A percentile compares a stretch with the other conserved stretches of the same genome.
phyloP scores from a whole-genome alignment of 225 moss, liverwort and hornwort genomes.

The Thuidium tamariscinum region DNA sequence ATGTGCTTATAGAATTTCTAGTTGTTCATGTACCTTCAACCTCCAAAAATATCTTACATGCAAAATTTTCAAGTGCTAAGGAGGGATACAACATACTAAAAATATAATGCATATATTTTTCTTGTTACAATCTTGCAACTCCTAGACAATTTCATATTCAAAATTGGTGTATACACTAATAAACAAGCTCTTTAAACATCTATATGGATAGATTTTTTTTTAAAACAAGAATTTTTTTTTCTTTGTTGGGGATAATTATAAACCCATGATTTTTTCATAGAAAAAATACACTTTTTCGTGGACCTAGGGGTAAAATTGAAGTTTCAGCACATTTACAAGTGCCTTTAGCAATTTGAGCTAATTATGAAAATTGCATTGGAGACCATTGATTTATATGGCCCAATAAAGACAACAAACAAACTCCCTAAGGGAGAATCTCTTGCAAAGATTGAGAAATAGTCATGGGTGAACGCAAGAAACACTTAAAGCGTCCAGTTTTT shows the following conservation, averaged over 20 bases:
- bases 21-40: background rate
- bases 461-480: no score
- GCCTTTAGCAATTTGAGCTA: background rate
- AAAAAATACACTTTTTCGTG: no score
- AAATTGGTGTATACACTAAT: background rate
- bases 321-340: background rate
- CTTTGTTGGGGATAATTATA: background rate
- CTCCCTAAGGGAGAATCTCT: no score
- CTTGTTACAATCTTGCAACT: background rate
- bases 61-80: background rate
- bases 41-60: background rate
- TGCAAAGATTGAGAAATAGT: no score
- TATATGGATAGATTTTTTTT: no score
- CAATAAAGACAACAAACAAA: background rate
- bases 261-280: background rate
- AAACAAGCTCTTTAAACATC: background rate
- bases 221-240: no score
- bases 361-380: background rate
- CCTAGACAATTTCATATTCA: background rate
- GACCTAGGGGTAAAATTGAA: no score
- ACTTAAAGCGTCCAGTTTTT: no score
- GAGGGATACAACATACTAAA: fast-evolving
- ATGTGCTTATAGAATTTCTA: background rate
- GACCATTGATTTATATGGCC: background rate
- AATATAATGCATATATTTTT: background rate